Base-by-base conservation (phyloP, 495 filamentous ascomycete genomes). In the Penicillium lagena region DNA sequence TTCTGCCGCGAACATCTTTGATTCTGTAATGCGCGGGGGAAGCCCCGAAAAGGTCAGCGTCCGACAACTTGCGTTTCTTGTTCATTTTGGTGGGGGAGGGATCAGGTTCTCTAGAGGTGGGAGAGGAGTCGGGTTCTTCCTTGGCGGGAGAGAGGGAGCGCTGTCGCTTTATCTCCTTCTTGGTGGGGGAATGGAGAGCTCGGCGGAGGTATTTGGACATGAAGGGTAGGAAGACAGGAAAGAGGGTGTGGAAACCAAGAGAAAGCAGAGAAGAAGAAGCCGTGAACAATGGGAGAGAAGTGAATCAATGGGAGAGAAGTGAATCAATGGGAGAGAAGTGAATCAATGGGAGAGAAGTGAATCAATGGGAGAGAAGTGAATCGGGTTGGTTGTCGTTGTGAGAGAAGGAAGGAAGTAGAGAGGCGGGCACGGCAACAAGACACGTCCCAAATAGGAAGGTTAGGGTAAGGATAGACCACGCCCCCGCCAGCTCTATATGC, bases 1-100 rank as follows among this genome's bases (percentile, higher is more conserved):
- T 22, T 39, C 62, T 63, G 47, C 42, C 58, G 22, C 62, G 56
- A 31, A 68, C 36, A 7, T 65, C 60, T 37, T 63, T 68, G 42
- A 71, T 71, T 46, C 68, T 71, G 30, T n/a, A 29, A 7, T 30
- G 9, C 22, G 13, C 15, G n/a, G 32, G 9, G 32, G 32, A 0
- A 31, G 30, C 45, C 30, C 28, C 15, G 34, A 22, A 22, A 22
- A 22, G 2, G 41, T 53, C 43, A 54, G 47, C 29, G 0, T 3
- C 14, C 27, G 7, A 22, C 32, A 34, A 9, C 32, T 34, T 34
- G 9, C 9, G 10, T 34, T 34, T 34, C 32, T 34, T 34, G 32
- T 34, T 34, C 32, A 34, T 11, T 34, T 34, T 9, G 10, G 2
- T 34, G 10, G 32, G n/a, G n/a, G 4, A 22, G 22, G 22, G 22